phyloP scores from a whole-genome alignment of 208 protist genomes.

The Trypanosoma lewisi region DNA sequence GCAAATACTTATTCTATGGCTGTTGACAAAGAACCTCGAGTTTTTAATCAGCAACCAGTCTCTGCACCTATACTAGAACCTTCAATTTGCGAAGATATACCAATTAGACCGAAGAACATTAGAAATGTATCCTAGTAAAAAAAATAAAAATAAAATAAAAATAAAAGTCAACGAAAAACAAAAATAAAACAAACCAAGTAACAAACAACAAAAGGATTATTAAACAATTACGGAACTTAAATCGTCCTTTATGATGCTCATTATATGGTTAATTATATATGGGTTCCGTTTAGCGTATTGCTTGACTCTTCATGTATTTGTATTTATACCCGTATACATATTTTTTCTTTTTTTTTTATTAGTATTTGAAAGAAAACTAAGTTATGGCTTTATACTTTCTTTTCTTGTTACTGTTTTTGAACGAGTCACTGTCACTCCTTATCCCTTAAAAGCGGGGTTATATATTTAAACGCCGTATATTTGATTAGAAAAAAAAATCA shows the following conservation, averaged over 20 bases:
- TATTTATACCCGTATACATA: background rate
- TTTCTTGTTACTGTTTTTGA: too few relatives aligned
- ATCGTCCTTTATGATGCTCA: background rate
- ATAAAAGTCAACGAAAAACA: conserved; percentile 23
- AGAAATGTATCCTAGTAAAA: background rate
- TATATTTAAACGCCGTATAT: conserved; percentile 2
- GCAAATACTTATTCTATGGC: conserved; percentile 66
- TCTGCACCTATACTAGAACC: conserved; percentile 27
- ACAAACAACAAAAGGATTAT: too few relatives aligned
- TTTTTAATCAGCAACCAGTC: conserved; percentile 32
- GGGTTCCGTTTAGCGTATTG: background rate
- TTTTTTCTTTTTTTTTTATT: background rate
- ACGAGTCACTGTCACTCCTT: too few relatives aligned
- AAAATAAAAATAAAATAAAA: conserved; percentile 13
- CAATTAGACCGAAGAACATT: conserved; percentile 2
- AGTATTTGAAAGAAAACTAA: background rate
- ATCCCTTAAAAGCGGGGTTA: too few relatives aligned
- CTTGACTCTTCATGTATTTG: background rate
- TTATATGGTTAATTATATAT: background rate
- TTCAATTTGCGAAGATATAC: conserved; percentile 24
- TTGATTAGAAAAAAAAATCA: background rate
- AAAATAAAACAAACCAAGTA: too few relatives aligned
- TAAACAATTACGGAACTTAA: too few relatives aligned
- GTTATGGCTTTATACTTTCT: background rate
- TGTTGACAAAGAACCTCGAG: conserved; percentile 52